phyloP scores from a whole-genome alignment of 805 yeast species.

The Phaffomyces antillensis region DNA sequence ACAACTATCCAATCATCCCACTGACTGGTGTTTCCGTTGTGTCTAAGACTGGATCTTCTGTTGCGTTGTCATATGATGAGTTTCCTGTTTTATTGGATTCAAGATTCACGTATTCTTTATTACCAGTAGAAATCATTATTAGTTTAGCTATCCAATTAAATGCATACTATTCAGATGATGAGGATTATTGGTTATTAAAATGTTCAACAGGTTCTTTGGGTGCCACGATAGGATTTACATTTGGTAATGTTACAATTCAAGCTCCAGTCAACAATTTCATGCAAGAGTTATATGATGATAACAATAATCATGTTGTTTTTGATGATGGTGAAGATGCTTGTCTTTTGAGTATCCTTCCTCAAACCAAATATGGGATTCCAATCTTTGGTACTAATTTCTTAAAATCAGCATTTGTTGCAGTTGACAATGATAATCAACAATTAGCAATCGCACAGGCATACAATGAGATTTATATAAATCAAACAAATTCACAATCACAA shows the following conservation, averaged over 20 bases:
- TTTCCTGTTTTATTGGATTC: conserved; percentile 54
- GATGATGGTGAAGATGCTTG: conserved; percentile 54
- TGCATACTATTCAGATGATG: conserved; percentile 47
- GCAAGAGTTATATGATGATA: conserved; percentile 27
- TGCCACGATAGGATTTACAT: conserved; percentile 45
- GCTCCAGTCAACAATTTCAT: conserved; percentile 46
- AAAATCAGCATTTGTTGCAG: conserved; percentile 47
- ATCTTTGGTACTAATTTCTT: conserved; percentile 55
- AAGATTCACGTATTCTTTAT: conserved; percentile 37
- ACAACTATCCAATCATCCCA: conserved; percentile 40
- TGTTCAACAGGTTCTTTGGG: conserved; percentile 43
- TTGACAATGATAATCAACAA: conserved; percentile 49
- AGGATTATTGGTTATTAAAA: conserved; percentile 52
- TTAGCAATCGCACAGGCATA: conserved; percentile 53
- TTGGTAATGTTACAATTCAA: conserved; percentile 44
- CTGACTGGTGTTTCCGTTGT: conserved; percentile 38
- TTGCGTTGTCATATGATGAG: conserved; percentile 1
- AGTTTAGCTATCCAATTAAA: conserved; percentile 63
- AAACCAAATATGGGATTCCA: conserved; percentile 39
- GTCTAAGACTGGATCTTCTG: conserved; percentile 28
- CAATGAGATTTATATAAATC: conserved; percentile 8
- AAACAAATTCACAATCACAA: neutral
- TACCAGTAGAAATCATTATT: conserved; percentile 52
- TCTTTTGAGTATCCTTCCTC: conserved; percentile 43
- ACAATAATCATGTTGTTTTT: conserved; percentile 35